Conservation (phyloP, 768 basidiomycete species). For the Chalciporus chontae region DNA sequence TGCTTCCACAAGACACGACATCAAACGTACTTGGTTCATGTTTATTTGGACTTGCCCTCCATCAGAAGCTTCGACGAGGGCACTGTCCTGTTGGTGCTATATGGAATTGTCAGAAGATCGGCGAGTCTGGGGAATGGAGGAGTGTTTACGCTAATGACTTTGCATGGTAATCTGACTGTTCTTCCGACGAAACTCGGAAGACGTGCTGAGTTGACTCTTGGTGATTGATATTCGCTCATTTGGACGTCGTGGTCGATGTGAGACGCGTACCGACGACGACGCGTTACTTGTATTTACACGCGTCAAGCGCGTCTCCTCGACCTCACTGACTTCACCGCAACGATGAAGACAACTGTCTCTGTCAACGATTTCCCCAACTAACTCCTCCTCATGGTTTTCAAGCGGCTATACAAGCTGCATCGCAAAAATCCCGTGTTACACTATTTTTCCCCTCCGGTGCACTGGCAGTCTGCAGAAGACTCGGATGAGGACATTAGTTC, state of each 20-base stretch:
- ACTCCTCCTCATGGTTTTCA: background rate
- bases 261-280: no score
- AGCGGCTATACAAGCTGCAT: background rate
- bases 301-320: no score
- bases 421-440: no score
- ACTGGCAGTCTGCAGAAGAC: no score
- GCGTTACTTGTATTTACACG: no score
- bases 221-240: conserved; percentile 31
- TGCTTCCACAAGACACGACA: background rate
- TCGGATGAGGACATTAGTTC: no score
- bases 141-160: conserved; percentile 48
- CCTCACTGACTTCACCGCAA: no score
- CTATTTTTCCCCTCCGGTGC: no score
- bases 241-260: background rate
- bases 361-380: background rate
- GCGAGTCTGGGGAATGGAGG: background rate
- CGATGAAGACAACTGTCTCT: no score
- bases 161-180: conserved; percentile 59
- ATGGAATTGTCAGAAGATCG: background rate
- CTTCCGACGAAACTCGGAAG: conserved; percentile 50
- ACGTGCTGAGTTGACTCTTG: conserved; percentile 62
- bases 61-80: conserved; percentile 64
- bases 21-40: conserved; percentile 37
- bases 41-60: conserved; percentile 56
- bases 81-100: conserved; percentile 39